phyloP scores from a whole-genome alignment of 169 alveolate species.

The Babesia gibsoni region DNA sequence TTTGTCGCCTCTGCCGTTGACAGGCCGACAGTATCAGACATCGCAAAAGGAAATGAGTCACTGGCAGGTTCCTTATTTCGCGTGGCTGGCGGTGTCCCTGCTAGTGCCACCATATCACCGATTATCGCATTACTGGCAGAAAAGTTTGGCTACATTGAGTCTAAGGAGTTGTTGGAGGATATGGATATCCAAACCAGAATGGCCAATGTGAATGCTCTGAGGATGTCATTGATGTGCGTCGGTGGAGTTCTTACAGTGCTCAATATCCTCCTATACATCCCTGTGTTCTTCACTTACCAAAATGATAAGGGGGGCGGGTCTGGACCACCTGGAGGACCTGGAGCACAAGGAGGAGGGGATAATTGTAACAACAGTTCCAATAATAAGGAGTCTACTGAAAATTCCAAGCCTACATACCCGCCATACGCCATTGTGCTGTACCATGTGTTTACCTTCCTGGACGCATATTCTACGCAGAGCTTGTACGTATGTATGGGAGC shows the following conservation, averaged over 20 bases:
- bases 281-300: constrained; percentile 25
- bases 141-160: constrained; percentile 67
- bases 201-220: constrained; percentile 12
- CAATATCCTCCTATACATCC: constrained; percentile 7
- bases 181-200: not conserved
- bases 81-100: constrained; percentile 84
- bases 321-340: too few relatives aligned
- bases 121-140: constrained; percentile 85
- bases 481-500: constrained; percentile 74
- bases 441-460: not conserved
- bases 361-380: too few relatives aligned
- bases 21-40: constrained; percentile 85
- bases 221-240: constrained; percentile 22
- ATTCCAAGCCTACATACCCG: too few relatives aligned
- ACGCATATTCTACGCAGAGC: constrained; percentile 12
- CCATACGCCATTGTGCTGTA: not conserved
- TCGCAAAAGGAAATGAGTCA: constrained; percentile 87
- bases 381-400: too few relatives aligned
- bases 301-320: too few relatives aligned
- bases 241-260: not conserved
- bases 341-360: too few relatives aligned
- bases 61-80: constrained; percentile 81
- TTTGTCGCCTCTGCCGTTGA: constrained; percentile 89
- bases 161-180: not conserved
- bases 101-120: constrained; percentile 84